Base-by-base conservation (phyloP, 2,329 filamentous ascomycete genomes). In the Xylariaceae sp. region DNA sequence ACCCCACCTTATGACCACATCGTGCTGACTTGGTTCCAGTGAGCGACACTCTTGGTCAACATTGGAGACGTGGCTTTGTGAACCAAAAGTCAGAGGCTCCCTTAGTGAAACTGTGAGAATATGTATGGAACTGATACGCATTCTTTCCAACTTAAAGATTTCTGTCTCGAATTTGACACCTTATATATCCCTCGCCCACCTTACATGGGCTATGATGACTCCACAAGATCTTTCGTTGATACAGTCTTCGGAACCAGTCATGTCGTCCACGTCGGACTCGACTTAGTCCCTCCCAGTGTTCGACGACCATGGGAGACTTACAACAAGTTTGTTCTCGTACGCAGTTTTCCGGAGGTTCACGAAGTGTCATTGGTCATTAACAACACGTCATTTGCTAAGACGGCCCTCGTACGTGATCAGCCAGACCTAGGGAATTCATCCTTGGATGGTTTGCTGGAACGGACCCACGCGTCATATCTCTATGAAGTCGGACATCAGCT, bases 301-400 rank as follows among this genome's bases (percentile, higher is more conserved):
- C 72, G 75, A 45, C 65, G 74, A 34, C 75, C 75, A 14, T 78
- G 76, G 76, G 76, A 79, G 66, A 72, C 72, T 11, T 79, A 78
- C 65, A 77, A 75, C 65, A 78, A 78, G 64, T 73, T 75, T 31
- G 68, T 69, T 19, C 61, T 78, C 40, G 68, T 78, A 47, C 65
- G 73, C 42, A 71, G 69, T 48, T 77, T 59, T 18, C 51, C 54
- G 10, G 44, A 47, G 17, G 41, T 54, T 5, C 34, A 67, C 54
- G 68, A 74, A 61, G 68, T 72, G 40, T 69, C 69, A 44, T 48
- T 75, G 12, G 67, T 75, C 28, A 56, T 72, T 39, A 56, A 57
- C 39, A 45, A 47, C 16, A 50, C 54, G 17, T 22, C 46, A 33
- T 16, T 43, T 34, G 52, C 47, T 16, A 50, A 60, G 53, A 59